Conservation (phyloP, 2,329 filamentous ascomycete species). For the Colletotrichum incanum region DNA sequence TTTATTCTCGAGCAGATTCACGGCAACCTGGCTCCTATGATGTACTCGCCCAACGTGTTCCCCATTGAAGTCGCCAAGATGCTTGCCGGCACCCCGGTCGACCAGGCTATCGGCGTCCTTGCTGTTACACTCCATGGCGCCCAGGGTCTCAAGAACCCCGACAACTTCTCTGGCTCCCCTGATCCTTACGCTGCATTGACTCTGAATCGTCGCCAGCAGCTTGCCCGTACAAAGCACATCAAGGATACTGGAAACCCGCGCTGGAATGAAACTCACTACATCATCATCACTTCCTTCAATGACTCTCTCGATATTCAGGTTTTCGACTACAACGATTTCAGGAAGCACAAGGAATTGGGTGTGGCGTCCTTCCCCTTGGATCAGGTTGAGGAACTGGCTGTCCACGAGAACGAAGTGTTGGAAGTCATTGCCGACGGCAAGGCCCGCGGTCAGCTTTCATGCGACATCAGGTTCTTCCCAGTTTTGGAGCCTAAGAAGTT, state of each 20-base stretch:
- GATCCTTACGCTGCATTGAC: conserved; percentile 92
- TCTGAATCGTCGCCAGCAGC: conserved; percentile 84
- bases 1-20: conserved; percentile 99
- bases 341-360: conserved; percentile 97
- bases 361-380: conserved; percentile 89
- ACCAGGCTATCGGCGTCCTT: conserved; percentile 95
- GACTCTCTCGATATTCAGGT: conserved; percentile 89
- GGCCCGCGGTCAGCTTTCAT: conserved; percentile 82
- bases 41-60: conserved; percentile 98
- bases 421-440: conserved; percentile 90
- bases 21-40: conserved; percentile 93
- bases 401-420: conserved; percentile 87
- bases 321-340: conserved; percentile 94
- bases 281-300: conserved; percentile 92
- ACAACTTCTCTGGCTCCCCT: conserved; percentile 91
- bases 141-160: conserved; percentile 92
- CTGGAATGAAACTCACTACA: conserved; percentile 97
- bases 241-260: conserved; percentile 88
- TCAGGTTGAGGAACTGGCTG: conserved; percentile 81
- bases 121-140: conserved; percentile 93
- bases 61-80: conserved; percentile 99
- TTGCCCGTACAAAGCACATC: conserved; percentile 91
- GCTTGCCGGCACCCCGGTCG: conserved; percentile 92
- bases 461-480: conserved; percentile 95
- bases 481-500: conserved; percentile 82